Evolutionary conservation across 2,329 filamentous ascomycete species (phyloP).

Genomic region (Thelonectria discophora): DNA sequence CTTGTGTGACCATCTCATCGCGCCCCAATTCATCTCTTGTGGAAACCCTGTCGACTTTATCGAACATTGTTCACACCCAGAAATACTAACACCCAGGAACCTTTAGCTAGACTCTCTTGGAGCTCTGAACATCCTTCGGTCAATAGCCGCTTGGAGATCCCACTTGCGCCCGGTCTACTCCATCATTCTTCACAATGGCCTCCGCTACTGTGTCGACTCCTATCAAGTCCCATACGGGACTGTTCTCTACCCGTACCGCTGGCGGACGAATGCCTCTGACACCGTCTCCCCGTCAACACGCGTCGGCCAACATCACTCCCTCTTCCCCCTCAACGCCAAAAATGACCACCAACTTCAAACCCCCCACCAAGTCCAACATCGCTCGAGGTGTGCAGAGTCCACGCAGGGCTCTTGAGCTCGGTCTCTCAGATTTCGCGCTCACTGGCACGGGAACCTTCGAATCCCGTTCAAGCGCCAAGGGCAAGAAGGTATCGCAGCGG

Average conservation of each 20-base stretch:
- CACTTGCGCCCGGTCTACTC: slow-evolving; percentile 32
- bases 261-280: slow-evolving; percentile 95
- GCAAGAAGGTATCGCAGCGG: slow-evolving; percentile 63
- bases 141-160: slow-evolving; percentile 55
- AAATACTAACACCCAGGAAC: slow-evolving; percentile 64
- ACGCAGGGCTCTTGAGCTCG: slow-evolving; percentile 83
- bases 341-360: slow-evolving; percentile 72
- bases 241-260: slow-evolving; percentile 92
- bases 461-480: slow-evolving; percentile 66
- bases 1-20: slow-evolving; percentile 57
- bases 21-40: slow-evolving; percentile 55
- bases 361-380: slow-evolving; percentile 98
- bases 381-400: slow-evolving; percentile 78
- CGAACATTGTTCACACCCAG: slow-evolving; percentile 54
- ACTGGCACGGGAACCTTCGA: slow-evolving; percentile 79
- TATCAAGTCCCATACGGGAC: slow-evolving; percentile 90
- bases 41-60: slow-evolving; percentile 57
- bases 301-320: slow-evolving; percentile 57
- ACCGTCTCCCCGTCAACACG: slow-evolving; percentile 82
- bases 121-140: slow-evolving; percentile 60
- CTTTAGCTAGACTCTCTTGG: slow-evolving; percentile 69
- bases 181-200: slow-evolving; percentile 72
- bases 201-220: slow-evolving; percentile 84
- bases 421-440: slow-evolving; percentile 91
- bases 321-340: slow-evolving; percentile 83